Conservation (phyloP, 2,329 filamentous ascomycete species). For the Pseudonectria buxi region DNA sequence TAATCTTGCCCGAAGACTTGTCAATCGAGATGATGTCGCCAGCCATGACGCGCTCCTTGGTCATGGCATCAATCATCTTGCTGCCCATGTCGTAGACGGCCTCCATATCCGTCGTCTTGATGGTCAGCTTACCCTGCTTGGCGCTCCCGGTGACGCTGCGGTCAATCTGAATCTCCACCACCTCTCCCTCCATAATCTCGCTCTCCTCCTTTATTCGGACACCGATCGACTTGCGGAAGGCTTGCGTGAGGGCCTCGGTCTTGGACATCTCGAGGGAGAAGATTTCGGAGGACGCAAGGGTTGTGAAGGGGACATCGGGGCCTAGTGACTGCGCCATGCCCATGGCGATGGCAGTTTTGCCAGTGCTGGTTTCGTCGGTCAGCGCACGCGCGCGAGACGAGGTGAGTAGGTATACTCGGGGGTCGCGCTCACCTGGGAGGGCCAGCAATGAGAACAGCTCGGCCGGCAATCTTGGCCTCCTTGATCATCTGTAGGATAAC, state of each 20-base stretch:
- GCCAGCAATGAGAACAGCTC: constrained; percentile 89
- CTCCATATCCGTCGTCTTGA: constrained; percentile 99
- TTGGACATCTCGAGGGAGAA: constrained; percentile 99
- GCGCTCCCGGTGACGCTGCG: constrained; percentile 92
- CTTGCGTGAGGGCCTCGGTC: constrained; percentile 94
- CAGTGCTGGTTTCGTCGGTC: constrained; percentile 55
- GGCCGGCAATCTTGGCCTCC: constrained; percentile 94
- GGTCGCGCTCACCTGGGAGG: constrained; percentile 62
- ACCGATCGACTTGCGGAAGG: constrained; percentile 97
- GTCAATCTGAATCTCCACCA: constrained; percentile 98
- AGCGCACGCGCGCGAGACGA: constrained; percentile 7
- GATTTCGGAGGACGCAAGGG: constrained; percentile 91
- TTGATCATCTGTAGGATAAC: constrained; percentile 98
- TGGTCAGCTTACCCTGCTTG: constrained; percentile 97
- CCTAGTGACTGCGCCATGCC: constrained; percentile 96
- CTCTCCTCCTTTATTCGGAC: constrained; percentile 98
- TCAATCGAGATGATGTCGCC: constrained; percentile 98
- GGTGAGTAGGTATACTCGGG: no score
- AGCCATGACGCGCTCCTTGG: constrained; percentile 97
- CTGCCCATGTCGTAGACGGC: constrained; percentile 99
- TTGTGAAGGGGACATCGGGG: constrained; percentile 91
- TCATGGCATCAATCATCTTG: constrained; percentile 99
- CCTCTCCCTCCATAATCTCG: constrained; percentile 98
- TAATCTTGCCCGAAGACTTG: constrained; percentile 97
- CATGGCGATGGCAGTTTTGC: constrained; percentile 98